Evolutionary conservation across 164 flowering plant species (phyloP), one percentile per base, ranked within the genome.

Genomic region (Tetrastigma voinierianum): DNA sequence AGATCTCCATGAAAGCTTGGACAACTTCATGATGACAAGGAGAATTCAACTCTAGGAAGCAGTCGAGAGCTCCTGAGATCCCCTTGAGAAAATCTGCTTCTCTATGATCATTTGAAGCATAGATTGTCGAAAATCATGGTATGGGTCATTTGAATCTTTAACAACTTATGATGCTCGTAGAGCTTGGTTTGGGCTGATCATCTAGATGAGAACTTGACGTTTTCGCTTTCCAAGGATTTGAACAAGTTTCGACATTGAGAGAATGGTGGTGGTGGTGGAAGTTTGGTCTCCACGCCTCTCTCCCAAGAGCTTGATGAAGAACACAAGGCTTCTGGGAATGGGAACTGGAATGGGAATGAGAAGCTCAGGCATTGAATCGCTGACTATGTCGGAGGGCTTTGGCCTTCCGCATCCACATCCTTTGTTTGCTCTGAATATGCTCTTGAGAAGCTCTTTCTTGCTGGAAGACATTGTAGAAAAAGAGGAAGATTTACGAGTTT

Each of bases 61-160:
- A 86, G 46, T 75, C 63, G 19, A 90, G 32, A 90, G 96, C 70
- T 86, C 77, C 21, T 79, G 54, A 1, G 83, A 45, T 77, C 93
- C 0, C 83, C 84, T 70, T 0, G 78, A 61, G 76, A 81, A 84
- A 40, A 90, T 86, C 68, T 85, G 73, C 20, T 80, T 84, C 81
- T 86, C 93, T 16, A 81, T 14, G 7, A 90, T 83, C 96, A 90
- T 90, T 61, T 87, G 91, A 32, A 86, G 72, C 92, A 90, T 90
- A 3, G 93, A 87, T 25, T 69, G 77, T 51, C 84, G 79, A 73
- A 87, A 90, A 72, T 90, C 96, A 2, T 73, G 64, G 45, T 83
- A 90, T 0, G 92, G 96, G 76, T 90, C 88, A 49, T 74, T 65
- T 24, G 96, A 84, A 6, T 82, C 87, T 73, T 86, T 87, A 70